Conservation (phyloP, 306 rosid species). For the Gynostemma pentaphyllum region DNA sequence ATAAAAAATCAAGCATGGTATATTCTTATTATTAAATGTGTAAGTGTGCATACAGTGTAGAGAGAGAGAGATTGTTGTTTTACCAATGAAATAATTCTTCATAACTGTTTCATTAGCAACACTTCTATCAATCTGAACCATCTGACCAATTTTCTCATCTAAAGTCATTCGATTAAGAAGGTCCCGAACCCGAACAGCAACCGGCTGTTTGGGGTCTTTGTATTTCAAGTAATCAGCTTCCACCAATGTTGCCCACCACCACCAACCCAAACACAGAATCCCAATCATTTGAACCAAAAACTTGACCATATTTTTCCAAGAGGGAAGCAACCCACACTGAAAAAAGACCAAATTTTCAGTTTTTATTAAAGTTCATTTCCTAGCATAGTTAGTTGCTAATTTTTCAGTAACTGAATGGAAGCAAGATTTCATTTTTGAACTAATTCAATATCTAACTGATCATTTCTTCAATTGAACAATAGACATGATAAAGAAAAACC, state of each 20-base stretch:
- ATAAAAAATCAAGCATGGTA: background rate
- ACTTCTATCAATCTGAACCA: slow-evolving; percentile 87
- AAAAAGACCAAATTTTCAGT: slow-evolving; percentile 17
- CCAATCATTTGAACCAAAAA: slow-evolving; percentile 22
- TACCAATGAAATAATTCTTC: slow-evolving; percentile 67
- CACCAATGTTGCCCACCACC: slow-evolving; percentile 35
- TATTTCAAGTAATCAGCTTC: slow-evolving; percentile 53
- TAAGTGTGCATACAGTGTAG: background rate
- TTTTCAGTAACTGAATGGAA: too few species aligned
- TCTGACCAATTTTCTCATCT: slow-evolving; percentile 95
- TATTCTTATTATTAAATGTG: background rate
- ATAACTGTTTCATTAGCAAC: slow-evolving; percentile 61
- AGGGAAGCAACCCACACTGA: slow-evolving; percentile 21
- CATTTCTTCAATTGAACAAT: background rate
- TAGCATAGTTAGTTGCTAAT: background rate
- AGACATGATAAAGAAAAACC: background rate
- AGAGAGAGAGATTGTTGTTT: slow-evolving; percentile 1
- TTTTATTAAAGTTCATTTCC: too few species aligned
- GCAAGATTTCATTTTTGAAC: too few species aligned
- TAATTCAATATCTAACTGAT: too few species aligned
- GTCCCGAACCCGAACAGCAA: slow-evolving; percentile 54
- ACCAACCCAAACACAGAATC: slow-evolving; percentile 38
- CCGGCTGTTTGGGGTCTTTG: slow-evolving; percentile 61
- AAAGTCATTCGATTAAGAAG: slow-evolving; percentile 69
- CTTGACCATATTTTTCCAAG: slow-evolving; percentile 30